Percentiles rank a stretch among this genome's conserved stretches.
phyloP scores from a whole-genome alignment of 768 basidiomycete genomes.

The Hypholoma sublateritium region DNA sequence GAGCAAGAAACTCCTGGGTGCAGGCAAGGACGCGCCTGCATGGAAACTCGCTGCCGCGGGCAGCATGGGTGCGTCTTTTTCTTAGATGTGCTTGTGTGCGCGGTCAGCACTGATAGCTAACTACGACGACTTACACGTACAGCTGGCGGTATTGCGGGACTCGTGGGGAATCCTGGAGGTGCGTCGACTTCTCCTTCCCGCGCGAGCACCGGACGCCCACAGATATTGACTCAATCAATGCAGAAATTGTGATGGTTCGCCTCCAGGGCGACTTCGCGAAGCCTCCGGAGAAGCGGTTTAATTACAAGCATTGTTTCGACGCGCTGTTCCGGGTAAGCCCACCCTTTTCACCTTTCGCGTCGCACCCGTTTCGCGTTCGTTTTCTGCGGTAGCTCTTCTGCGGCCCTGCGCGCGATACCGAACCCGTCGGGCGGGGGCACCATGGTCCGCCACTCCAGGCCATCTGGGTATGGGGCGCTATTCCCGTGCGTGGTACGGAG shows the following conservation, averaged over 20 bases:
- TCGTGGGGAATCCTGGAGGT: constrained; percentile 90
- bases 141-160: constrained; percentile 85
- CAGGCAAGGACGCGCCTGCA: constrained; percentile 68
- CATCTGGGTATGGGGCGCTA: no score
- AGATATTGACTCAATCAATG: neutral
- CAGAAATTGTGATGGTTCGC: constrained; percentile 84
- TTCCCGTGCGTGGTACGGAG: neutral
- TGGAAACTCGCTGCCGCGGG: constrained; percentile 84
- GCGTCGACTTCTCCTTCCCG: constrained; percentile 16
- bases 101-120: neutral
- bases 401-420: no score
- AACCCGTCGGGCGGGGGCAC: no score
- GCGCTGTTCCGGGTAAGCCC: constrained; percentile 82
- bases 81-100: no score
- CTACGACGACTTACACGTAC: neutral
- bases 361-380: neutral
- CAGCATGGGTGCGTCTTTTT: constrained; percentile 68
- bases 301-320: constrained; percentile 89
- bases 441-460: no score
- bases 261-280: constrained; percentile 92
- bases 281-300: constrained; percentile 82
- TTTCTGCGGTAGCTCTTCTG: neutral
- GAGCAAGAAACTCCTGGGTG: constrained; percentile 73
- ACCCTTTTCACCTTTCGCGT: no score
- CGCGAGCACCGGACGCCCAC: neutral